Evolutionary conservation across 345 rosid species (phyloP), one percentile per base, ranked within the genome.

Genomic region (Theobroma cacao): DNA sequence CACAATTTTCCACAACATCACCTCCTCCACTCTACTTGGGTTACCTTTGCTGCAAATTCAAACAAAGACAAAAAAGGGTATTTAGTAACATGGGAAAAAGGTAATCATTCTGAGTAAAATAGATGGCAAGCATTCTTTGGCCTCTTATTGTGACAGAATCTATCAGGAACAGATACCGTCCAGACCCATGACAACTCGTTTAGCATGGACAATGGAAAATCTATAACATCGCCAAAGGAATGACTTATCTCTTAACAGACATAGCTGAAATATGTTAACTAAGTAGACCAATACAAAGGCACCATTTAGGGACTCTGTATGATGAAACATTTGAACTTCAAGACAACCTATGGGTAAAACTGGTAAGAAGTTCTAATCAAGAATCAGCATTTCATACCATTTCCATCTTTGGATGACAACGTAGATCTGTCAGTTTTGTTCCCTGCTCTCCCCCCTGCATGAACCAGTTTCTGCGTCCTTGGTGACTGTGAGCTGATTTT

Each of bases 401-500:
- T 87, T 72, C 87, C 89, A 78, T 94, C 92, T 84, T 80, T 84
- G 45, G 90, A 89, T 6, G 91, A 69, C 33, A 81, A 72, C 77
- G 80, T 66, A 63, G 87, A 82, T 79, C 82, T 91, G 77, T 93
- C 97, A 22, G 84, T 81, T 86, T 88, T 93, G 82, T 74, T 92
- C 68, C 87, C 72, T 7, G 84, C 85, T 83, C 92, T 93, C 75
- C 89, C 88, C 69, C 92, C 85, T 20, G 89, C 61, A 77, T 84
- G 81, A 75, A 83, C 75, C 45, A 75, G 82, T 78, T 90, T 92
- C 31, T 90, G 91, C 36, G 92, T 85, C 84, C 95, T 92, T 18
- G 98, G 93, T 71, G 98, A 92, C 53, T 85, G 89, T 2, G 98
- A 91, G 78, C 89, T 89, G 80, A 89, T 79, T 85, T 88, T 91